Evolutionary conservation across 164 flowering plant genomes (phyloP), one percentile per base, ranked within the genome.

Genomic region (Chimonanthus salicifolius): DNA sequence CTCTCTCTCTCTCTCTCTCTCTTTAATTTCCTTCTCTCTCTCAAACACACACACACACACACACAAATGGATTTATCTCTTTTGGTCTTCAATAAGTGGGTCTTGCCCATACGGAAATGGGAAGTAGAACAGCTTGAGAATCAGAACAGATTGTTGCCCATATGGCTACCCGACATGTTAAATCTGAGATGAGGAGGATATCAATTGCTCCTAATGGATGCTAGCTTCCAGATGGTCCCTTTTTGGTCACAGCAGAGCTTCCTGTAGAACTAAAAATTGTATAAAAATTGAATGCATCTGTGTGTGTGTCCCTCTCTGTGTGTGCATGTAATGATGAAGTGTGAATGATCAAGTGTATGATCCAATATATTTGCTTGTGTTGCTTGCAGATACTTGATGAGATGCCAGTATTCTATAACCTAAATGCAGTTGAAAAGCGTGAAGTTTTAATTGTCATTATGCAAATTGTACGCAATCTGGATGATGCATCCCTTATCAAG

Each of bases 321-420:
- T 9, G 51, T 49, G 51, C 51, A 9, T 49, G 51, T 49, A 9
- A 44, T 6, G 16, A 44, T 44, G 44, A 43, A 60, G 44, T 62
- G 33, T 58, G 33, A 18, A 4, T 51, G 15, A 44, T 11, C 16
- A 6, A 68, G 50, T 18, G 46, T 51, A 16, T 51, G 44, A 4
- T 64, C 67, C 45, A 46, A 67, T 60, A 62, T 49, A 11, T 5
- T 73, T 44, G 15, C 44, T 68, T 76, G 18, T 74, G 58, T 2
- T 74, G 46, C 75, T 3, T 82, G 84, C 97, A 96, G 99, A 94
- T 96, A 72, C 87, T 96, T 43, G 98, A 96, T 85, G 99, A 96
- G 84, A 94, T 95, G 97, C 99, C 99, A 64, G 97, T 95, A 63
- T 95, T 92, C 82, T 95, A 95, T 86, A 93, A 93, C 83, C 85